A percentile compares a stretch with the other conserved stretches of the same genome.
These are phyloP conservation scores for Parastagonospora nodorum DNA, from an alignment of 2,329 filamentous ascomycete species.

Conservation along the genomic window DNA sequence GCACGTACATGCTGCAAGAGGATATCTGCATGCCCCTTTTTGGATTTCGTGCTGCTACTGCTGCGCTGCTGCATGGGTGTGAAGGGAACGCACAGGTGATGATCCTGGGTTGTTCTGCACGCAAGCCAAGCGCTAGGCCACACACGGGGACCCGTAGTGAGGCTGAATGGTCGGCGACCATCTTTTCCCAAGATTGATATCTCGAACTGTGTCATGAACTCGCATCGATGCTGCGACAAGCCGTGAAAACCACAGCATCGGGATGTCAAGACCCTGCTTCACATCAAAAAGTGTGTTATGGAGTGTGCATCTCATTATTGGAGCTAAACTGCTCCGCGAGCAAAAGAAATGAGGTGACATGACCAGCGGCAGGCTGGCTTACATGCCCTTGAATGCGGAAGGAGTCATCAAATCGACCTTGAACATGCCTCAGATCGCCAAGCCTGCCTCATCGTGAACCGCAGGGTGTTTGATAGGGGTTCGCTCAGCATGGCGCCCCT, in stretches of 20 bases:
- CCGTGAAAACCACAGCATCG: neutral
- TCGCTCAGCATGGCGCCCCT: constrained; percentile 8
- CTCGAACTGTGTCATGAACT: too few species aligned
- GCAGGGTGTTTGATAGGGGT: too few species aligned
- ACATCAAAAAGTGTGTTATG: too few species aligned
- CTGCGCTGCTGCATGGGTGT: constrained; percentile 9
- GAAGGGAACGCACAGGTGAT: constrained; percentile 3
- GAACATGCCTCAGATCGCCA: too few species aligned
- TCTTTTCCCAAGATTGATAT: constrained; percentile 9
- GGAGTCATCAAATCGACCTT: too few species aligned
- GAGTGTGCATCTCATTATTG: too few species aligned
- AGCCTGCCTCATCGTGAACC: too few species aligned
- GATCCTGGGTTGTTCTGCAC: neutral
- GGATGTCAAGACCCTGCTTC: too few species aligned
- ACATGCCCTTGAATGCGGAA: too few species aligned
- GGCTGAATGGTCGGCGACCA: constrained; percentile 33
- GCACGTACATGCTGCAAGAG: constrained; percentile 11
- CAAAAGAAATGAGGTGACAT: too few species aligned
- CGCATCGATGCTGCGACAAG: neutral
- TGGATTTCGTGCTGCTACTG: constrained; percentile 1
- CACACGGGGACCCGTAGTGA: constrained; percentile 20
- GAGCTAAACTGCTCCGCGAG: too few species aligned
- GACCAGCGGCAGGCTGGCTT: too few species aligned
- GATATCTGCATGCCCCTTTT: constrained; percentile 18
- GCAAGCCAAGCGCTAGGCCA: constrained; percentile 5